Base-by-base conservation (phyloP, 2,329 filamentous ascomycete genomes). In the Metarhizium rileyi region DNA sequence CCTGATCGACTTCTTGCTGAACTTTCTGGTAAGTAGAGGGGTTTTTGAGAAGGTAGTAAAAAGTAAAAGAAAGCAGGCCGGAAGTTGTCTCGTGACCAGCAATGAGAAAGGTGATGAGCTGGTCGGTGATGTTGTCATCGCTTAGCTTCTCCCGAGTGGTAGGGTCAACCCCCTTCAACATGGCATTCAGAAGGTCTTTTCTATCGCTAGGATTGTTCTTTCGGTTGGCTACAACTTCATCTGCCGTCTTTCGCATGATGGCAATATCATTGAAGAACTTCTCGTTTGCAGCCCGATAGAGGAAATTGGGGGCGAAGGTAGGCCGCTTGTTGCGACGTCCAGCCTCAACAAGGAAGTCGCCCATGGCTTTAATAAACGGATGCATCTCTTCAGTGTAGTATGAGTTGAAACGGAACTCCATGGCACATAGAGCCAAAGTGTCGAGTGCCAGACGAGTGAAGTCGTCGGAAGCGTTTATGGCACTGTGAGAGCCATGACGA, bases 371-470 rank as follows among this genome's bases (percentile, higher is more conserved):
- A 36, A 88, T 73, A 56, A 90, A 89, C 0, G 84, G 84, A 55
- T 90, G 86, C 62, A 84, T 68, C 8, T 80, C 71, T 14, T 86
- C 77, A 26, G 73, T 72, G 60, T 89, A 90, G 64, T 83, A 88
- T 1, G 78, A 83, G 65, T 89, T 89, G 72, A 89, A 89, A 18
- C 85, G 80, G 52, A 75, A 84, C 35, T 78, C 77, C 80, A 87
- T 84, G n/a, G 79, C 71, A 62, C 83, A 85, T 3, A 90, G 72
- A 1, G 82, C 83, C 8, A 90, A 74, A 0, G 84, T 85, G 60
- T 90, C 86, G 2, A 90, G 73, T 0, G 85, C 81, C 28, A 89
- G 68, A n/a, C 84, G 76, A 2, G 84, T 87, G 54, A 87, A 86
- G 62, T 87, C 83, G 18, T 84, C 80, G 0, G 78, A 74, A 0